A percentile compares a stretch with the other conserved stretches of the same genome.
Evolutionary conservation across 352 stramenopile species (phyloP).

Genomic region (Plasmopara viticola): DNA sequence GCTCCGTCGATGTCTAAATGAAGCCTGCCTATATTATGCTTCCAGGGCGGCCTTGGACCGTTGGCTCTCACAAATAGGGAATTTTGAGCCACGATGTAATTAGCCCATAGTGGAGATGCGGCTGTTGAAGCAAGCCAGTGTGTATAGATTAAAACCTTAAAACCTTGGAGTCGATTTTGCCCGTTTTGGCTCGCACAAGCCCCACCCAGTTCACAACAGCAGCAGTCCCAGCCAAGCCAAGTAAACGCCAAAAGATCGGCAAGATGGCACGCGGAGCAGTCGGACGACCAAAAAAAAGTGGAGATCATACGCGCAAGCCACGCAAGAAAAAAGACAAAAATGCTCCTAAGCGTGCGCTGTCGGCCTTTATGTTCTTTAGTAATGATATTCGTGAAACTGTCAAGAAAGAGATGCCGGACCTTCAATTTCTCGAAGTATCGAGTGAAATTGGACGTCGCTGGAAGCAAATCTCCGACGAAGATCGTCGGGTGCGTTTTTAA

Average conservation of each 20-base stretch:
- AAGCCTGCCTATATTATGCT: background rate
- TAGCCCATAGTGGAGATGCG: slow-evolving; percentile 23
- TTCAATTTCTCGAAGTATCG: slow-evolving; percentile 81
- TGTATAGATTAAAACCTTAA: slow-evolving; percentile 13
- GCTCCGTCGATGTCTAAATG: background rate
- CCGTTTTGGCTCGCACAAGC: slow-evolving; percentile 7
- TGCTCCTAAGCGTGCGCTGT: slow-evolving; percentile 84
- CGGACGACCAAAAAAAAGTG: slow-evolving; percentile 63
- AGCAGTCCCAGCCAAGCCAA: slow-evolving; percentile 41
- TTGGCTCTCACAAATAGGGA: slow-evolving; percentile 21
- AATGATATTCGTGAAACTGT: slow-evolving; percentile 86
- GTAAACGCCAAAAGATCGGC: slow-evolving; percentile 10
- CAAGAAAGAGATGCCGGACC: slow-evolving; percentile 83
- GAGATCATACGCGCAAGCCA: slow-evolving; percentile 62
- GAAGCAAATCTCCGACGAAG: slow-evolving; percentile 64
- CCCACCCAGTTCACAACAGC: slow-evolving; percentile 36
- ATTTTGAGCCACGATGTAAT: slow-evolving; percentile 15
- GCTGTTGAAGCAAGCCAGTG: slow-evolving; percentile 9
- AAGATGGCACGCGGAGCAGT: slow-evolving; percentile 57
- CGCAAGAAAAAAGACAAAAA: slow-evolving; percentile 91
- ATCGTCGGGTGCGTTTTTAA: slow-evolving; percentile 39
- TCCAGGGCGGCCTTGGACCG: slow-evolving; percentile 3
- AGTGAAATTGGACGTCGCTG: slow-evolving; percentile 82
- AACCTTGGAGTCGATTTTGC: slow-evolving; percentile 4
- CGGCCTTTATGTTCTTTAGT: slow-evolving; percentile 89